Evolutionary conservation across 805 yeast species (phyloP), one percentile per base, ranked within the genome.

Genomic region (Lachancea meyersii): DNA sequence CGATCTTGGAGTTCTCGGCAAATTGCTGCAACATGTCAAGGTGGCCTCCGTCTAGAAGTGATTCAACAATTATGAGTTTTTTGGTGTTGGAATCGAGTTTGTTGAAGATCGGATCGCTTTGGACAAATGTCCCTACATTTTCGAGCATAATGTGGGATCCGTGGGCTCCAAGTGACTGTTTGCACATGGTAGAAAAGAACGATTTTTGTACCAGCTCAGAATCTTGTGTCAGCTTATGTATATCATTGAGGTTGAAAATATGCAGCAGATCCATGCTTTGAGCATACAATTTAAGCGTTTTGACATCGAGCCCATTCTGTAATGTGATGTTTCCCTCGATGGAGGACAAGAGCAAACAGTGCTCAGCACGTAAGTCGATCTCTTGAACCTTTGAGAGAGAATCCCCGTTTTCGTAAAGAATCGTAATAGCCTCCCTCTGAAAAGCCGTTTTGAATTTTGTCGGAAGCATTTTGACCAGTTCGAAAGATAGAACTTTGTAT

Each of bases 31-130:
- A 42, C 13, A 58, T 30, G 5, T 54, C 51, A 41, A 62, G 64
- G 13, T 60, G 48, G 4, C 64, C 63, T 13, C 55, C 31, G 22
- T 53, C 57, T 19, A 66, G 37, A 16, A 64, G 42, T 5, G 59
- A 46, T 35, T 61, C 61, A n/a, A 61, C 45, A 13, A 60, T 18
- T 2, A 55, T 44, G 4, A 48, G 41, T 10, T 49, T 28, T 38
- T 55, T 48, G 7, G 39, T 43, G 16, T 40, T 42, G 13, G 31
- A 13, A 2, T 46, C 31, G 13, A 60, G 31, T 24, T 46, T 47
- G n/a, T 41, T 44, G 34, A 57, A 60, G 9, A 59, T 35, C 4
- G 11, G 38, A 11, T 42, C 37, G 5, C 43, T 34, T 2, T 31
- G 40, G 22, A 38, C 31, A 17, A 41, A 38, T 6, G 38, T 16